phyloP scores from a whole-genome alignment of 257 asterid species.

The Nicotiana otophora region DNA sequence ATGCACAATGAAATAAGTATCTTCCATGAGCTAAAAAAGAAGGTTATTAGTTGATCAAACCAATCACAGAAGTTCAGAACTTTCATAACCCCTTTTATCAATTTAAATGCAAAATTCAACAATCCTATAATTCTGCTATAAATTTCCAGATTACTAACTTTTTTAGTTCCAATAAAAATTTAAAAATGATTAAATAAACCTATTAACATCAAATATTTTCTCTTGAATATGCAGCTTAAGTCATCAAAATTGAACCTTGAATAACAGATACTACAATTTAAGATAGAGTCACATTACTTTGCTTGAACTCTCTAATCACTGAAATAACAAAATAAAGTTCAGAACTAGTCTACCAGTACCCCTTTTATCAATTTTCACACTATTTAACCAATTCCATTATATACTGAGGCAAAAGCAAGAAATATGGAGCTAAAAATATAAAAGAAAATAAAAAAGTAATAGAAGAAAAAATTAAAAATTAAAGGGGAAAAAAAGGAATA shows the following conservation, averaged over 20 bases:
- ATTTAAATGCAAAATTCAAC: neutral
- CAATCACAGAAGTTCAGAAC: neutral
- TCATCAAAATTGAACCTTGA: neutral
- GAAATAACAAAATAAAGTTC: neutral
- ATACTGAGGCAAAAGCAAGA: neutral
- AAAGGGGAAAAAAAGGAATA: neutral
- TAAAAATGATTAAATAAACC: too few species aligned
- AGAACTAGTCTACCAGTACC: neutral
- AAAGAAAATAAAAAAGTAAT: neutral
- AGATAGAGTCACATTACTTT: neutral
- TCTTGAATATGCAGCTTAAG: neutral
- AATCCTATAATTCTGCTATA: neutral
- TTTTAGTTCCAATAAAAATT: neutral
- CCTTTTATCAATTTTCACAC: neutral
- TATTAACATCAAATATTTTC: neutral
- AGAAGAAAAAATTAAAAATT: neutral
- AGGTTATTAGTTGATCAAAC: neutral
- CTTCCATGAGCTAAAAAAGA: neutral
- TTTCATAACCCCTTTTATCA: too few species aligned
- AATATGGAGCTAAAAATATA: neutral
- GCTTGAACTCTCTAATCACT: neutral
- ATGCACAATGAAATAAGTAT: neutral
- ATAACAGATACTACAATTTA: neutral
- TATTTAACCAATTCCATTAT: neutral
- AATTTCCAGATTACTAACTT: neutral